Evolutionary conservation across 371 early-diverging fungal genomes (phyloP).

Genomic region (Mucor saturninus): DNA sequence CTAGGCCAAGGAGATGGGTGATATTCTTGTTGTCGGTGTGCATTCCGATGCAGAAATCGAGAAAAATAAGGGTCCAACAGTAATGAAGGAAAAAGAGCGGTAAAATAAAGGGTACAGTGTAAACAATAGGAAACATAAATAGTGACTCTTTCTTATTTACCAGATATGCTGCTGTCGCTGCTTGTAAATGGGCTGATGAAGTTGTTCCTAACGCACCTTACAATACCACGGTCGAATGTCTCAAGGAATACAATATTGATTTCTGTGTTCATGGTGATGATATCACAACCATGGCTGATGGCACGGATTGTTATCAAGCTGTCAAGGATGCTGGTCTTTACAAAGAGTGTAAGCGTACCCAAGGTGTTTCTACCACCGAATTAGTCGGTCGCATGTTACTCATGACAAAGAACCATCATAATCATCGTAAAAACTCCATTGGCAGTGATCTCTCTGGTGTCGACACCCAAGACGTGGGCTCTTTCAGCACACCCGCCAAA

Average conservation of each 20-base stretch:
- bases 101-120: constrained; percentile 27
- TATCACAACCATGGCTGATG: constrained; percentile 92
- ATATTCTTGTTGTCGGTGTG: constrained; percentile 94
- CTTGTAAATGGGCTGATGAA: constrained; percentile 97
- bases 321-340: constrained; percentile 96
- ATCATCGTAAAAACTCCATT: constrained; percentile 48
- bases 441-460: constrained; percentile 52
- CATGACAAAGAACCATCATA: constrained; percentile 88
- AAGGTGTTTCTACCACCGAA: constrained; percentile 94
- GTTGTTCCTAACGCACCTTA: constrained; percentile 95
- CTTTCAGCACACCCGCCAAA: constrained; percentile 51
- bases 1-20: constrained; percentile 91
- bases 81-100: constrained; percentile 94
- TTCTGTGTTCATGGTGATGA: constrained; percentile 97
- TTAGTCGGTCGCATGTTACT: constrained; percentile 95
- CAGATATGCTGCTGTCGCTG: constrained; percentile 86
- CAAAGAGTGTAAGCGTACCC: constrained; percentile 92
- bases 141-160: constrained; percentile 31
- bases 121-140: neutral
- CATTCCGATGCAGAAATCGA: constrained; percentile 93
- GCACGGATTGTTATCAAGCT: constrained; percentile 93
- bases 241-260: constrained; percentile 86
- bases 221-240: constrained; percentile 81
- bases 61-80: constrained; percentile 94
- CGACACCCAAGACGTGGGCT: constrained; percentile 64